Base-by-base conservation (phyloP, 148 eudicot species). In the Polygonum aviculare region DNA sequence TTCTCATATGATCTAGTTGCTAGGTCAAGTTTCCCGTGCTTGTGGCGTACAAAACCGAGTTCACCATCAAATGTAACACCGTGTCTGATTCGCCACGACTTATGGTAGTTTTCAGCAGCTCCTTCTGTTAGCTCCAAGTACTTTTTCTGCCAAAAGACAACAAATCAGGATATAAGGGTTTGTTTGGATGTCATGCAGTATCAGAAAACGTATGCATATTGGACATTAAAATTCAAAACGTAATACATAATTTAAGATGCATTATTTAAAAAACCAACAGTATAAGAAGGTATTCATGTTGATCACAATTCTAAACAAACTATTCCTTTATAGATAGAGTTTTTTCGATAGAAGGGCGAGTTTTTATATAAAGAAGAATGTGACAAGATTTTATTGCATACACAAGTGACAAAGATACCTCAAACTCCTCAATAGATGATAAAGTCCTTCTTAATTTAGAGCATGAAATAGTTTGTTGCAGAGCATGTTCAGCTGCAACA, bases 51-150 rank as follows among this genome's bases (percentile, higher is more conserved):
- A 78, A 92, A 87, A 33, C 97, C 98, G 79, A 90, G 88, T 89
- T 92, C 98, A 76, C 98, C 98, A 78, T 95, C 97, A 80, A 95
- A 93, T 71, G 89, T 96, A 87, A 95, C 98, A 76, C 97, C 97
- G 47, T 95, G 96, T 77, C 98, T 89, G 84, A 87, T 92, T 97
- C 98, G 89, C 98, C 98, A 95, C 10, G 98, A 95, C 73, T 77
- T 90, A 79, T 95, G 92, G 76, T 90, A 95, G 81, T 90, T 92
- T 74, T 92, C 87, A 57, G 97, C 96, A 84, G 97, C 98, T 76
- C 94, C 95, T 77, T 89, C 90, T 16, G 94, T 86, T 49, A 95
- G 87, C 78, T 92, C 96, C 82, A 95, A 85, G 79, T 95, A 95
- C 75, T 92, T 95, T 82, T 89, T 74, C 97, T 94, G 90, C 74